Conservation (phyloP, 768 basidiomycete genomes). For the Nidularia sp. region DNA sequence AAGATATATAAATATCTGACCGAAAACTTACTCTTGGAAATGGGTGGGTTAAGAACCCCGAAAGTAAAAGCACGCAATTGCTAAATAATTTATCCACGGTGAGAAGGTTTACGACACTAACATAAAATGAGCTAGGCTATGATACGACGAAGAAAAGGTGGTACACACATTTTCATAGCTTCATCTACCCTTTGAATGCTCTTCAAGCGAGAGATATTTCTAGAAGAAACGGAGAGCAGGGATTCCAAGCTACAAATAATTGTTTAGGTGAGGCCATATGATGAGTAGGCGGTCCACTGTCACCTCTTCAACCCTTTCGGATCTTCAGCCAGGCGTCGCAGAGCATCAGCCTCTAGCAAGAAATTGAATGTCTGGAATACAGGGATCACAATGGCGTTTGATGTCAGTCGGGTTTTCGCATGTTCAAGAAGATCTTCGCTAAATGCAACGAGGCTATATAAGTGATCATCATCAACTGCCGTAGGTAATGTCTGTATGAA, state of each 20-base stretch:
- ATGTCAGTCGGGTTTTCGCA: slow-evolving; percentile 46
- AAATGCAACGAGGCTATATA: slow-evolving; percentile 49
- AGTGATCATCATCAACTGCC: slow-evolving; percentile 13
- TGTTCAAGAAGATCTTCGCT: slow-evolving; percentile 54
- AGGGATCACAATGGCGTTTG: slow-evolving; percentile 80
- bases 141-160: slow-evolving; percentile 6
- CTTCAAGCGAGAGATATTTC: slow-evolving; percentile 67
- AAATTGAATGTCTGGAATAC: slow-evolving; percentile 72
- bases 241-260: slow-evolving; percentile 40
- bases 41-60: slow-evolving; percentile 67
- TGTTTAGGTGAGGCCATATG: no score
- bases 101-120: slow-evolving; percentile 66
- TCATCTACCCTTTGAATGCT: slow-evolving; percentile 78
- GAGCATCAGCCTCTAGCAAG: slow-evolving; percentile 64
- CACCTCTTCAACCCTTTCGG: slow-evolving; percentile 52
- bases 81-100: slow-evolving; percentile 42
- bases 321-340: slow-evolving; percentile 44
- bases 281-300: neutral
- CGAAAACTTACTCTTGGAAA: slow-evolving; percentile 67
- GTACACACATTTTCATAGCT: slow-evolving; percentile 80
- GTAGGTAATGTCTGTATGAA: slow-evolving; percentile 56
- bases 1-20: slow-evolving; percentile 7
- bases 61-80: slow-evolving; percentile 40
- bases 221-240: slow-evolving; percentile 54
- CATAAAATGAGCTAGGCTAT: slow-evolving; percentile 1